Evolutionary conservation across 2,329 filamentous ascomycete genomes (phyloP).

Genomic region (Fusarium virguliforme): DNA sequence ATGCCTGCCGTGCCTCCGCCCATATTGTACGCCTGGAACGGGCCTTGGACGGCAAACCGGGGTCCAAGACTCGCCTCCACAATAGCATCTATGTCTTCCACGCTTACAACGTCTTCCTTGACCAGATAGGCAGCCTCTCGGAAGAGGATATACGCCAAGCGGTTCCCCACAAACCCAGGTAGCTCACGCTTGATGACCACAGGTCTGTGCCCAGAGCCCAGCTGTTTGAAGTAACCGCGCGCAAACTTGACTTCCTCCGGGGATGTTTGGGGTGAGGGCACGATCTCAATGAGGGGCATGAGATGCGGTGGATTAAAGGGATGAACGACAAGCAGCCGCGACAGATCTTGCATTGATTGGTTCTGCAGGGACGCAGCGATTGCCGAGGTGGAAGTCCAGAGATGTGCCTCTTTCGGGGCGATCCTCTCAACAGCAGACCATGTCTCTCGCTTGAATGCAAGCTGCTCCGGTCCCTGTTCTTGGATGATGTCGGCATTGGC

Average conservation of each 20-base stretch:
- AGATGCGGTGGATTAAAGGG: neutral
- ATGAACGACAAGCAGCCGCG: neutral
- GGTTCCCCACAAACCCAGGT: neutral
- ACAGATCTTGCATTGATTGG: neutral
- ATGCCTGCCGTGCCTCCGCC: neutral
- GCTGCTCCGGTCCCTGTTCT: neutral
- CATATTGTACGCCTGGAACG: neutral
- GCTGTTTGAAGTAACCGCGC: constrained; percentile 24
- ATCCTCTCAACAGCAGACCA: neutral
- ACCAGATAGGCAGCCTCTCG: neutral
- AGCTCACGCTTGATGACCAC: neutral
- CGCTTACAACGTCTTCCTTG: neutral
- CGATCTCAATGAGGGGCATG: neutral
- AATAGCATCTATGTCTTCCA: neutral
- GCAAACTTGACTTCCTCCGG: neutral
- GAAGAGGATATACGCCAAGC: neutral
- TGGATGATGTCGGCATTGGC: neutral
- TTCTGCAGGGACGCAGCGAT: neutral
- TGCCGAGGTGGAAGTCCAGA: neutral
- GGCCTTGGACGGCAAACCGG: neutral
- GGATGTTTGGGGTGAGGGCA: neutral
- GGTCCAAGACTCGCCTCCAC: neutral
- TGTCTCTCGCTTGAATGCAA: neutral
- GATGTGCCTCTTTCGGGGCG: neutral
- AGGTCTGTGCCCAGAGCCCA: neutral